phyloP scores from a whole-genome alignment of 139 green algal genomes.

The Parachlorella kessleri region DNA sequence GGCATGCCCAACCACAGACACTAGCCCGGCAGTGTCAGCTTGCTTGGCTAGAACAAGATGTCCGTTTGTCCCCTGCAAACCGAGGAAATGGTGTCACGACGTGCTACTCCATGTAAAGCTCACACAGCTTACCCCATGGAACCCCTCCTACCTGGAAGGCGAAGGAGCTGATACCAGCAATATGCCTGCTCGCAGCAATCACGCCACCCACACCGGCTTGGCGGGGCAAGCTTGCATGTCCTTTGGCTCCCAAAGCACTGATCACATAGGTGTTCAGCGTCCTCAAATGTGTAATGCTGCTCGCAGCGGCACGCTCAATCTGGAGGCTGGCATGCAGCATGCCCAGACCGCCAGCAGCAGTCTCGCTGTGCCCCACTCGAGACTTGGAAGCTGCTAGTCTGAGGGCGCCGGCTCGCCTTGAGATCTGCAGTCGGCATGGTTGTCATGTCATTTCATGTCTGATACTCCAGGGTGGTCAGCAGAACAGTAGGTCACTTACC shows the following conservation, averaged over 20 bases:
- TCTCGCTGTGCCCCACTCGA: constrained; percentile 47
- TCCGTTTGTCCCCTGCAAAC: constrained; percentile 63
- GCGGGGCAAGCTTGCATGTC: background rate
- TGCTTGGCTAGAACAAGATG: constrained; percentile 53
- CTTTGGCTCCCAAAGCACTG: background rate
- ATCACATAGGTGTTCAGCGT: constrained; percentile 13
- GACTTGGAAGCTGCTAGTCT: constrained; percentile 46
- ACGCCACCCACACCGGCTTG: background rate
- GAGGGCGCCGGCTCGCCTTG: too few species aligned
- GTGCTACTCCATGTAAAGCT: constrained; percentile 62
- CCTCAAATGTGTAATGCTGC: background rate
- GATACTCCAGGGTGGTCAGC: too few species aligned
- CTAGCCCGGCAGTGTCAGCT: too few species aligned
- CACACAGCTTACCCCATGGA: constrained; percentile 66
- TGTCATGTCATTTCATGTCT: too few species aligned
- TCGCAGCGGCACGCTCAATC: background rate
- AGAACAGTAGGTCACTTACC: constrained; percentile 20
- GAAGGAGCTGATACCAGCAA: constrained; percentile 63
- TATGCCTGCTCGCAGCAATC: background rate
- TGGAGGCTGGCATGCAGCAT: constrained; percentile 20
- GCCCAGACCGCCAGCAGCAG: constrained; percentile 33
- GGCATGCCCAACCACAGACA: too few species aligned
- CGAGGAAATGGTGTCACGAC: too few species aligned
- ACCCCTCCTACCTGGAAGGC: constrained; percentile 62
- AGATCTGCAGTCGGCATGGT: too few species aligned